Evolutionary conservation across 805 yeast genomes (phyloP).

Genomic region (Sungouiozyma ichnusensis): DNA sequence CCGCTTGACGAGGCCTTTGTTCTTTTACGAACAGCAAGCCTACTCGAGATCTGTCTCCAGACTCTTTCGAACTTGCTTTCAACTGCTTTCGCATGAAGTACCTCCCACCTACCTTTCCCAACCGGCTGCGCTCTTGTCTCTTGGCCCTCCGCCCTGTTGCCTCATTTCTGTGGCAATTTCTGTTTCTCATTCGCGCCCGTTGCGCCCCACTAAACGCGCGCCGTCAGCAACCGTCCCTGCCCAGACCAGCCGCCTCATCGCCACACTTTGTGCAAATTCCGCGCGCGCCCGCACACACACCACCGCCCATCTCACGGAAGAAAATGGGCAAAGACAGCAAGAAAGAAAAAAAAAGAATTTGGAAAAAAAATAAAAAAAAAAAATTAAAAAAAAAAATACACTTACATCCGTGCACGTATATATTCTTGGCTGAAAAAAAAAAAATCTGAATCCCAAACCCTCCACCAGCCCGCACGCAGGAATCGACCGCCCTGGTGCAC

Average conservation of each 20-base stretch:
- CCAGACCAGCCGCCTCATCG: not conserved
- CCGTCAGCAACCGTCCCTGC: not conserved
- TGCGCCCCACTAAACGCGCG: not conserved
- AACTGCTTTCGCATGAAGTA: constrained; percentile 24
- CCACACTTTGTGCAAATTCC: too few relatives aligned
- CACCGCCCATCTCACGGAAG: too few relatives aligned
- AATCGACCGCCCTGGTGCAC: too few relatives aligned
- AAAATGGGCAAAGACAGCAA: too few relatives aligned
- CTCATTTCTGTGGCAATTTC: not conserved
- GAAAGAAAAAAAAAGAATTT: too few relatives aligned
- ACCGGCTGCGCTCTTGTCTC: not conserved
- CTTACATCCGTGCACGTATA: too few relatives aligned
- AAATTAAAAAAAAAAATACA: too few relatives aligned
- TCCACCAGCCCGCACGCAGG: too few relatives aligned
- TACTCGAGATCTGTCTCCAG: constrained; percentile 22
- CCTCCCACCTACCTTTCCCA: constrained; percentile 8
- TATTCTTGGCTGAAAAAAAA: too few relatives aligned
- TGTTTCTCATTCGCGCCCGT: not conserved
- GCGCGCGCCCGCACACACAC: too few relatives aligned
- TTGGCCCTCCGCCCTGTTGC: not conserved
- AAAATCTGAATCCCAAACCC: too few relatives aligned
- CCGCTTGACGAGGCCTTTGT: constrained; percentile 27
- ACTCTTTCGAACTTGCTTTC: constrained; percentile 23
- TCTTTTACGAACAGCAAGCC: constrained; percentile 16
- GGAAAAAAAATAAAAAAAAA: too few relatives aligned